phyloP scores from a whole-genome alignment of 2,329 filamentous ascomycete genomes.

The Pseudogymnoascus sp. region DNA sequence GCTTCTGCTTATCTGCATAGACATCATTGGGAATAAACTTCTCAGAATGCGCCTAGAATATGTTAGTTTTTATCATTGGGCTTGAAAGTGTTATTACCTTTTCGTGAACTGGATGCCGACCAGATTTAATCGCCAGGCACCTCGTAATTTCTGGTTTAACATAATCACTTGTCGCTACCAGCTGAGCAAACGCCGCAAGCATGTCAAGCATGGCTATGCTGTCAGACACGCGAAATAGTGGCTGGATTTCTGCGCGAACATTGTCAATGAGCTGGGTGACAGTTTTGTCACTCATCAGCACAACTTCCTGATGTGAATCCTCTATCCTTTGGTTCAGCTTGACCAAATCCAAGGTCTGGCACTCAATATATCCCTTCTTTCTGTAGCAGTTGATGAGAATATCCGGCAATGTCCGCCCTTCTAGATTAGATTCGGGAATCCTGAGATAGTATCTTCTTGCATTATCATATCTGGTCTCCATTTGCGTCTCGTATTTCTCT shows the following conservation, averaged over 20 bases:
- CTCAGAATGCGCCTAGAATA: constrained; percentile 48
- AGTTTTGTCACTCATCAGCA: constrained; percentile 72
- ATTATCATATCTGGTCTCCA: constrained; percentile 69
- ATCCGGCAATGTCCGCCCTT: constrained; percentile 52
- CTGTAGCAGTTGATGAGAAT: constrained; percentile 70
- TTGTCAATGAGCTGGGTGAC: constrained; percentile 64
- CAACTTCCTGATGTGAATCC: constrained; percentile 75
- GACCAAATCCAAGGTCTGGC: constrained; percentile 75
- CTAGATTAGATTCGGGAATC: constrained; percentile 55
- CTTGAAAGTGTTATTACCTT: constrained; percentile 39
- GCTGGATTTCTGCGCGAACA: constrained; percentile 64
- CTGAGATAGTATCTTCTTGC: constrained; percentile 74
- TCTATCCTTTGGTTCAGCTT: constrained; percentile 73
- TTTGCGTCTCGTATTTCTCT: constrained; percentile 44
- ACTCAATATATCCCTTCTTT: constrained; percentile 73
- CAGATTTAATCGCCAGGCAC: constrained; percentile 57
- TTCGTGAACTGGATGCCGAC: constrained; percentile 63
- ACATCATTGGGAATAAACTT: constrained; percentile 85
- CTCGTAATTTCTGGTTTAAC: constrained; percentile 55
- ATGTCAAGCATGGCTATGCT: constrained; percentile 83
- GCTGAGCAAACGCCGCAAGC: constrained; percentile 67
- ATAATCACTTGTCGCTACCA: constrained; percentile 62
- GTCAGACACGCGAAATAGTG: constrained; percentile 78
- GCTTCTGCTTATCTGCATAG: constrained; percentile 69
- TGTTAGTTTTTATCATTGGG: background rate